Percentiles rank a stretch among this genome's conserved stretches.
Conservation (phyloP, 345 rosid genomes). For the Durio zibethinus region DNA sequence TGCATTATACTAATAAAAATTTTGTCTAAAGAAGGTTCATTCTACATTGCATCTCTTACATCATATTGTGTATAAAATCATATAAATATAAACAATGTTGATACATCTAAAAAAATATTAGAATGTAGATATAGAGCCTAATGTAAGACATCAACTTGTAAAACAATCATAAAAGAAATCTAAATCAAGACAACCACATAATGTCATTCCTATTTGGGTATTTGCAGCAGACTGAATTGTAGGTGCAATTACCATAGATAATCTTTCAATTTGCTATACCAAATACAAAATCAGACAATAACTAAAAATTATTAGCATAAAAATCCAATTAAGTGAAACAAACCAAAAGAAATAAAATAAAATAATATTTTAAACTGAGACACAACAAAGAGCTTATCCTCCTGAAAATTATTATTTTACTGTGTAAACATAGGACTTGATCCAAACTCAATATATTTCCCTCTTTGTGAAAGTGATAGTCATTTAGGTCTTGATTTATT, state of each 20-base stretch:
- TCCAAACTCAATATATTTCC: constrained; percentile 91
- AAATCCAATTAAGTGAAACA: neutral
- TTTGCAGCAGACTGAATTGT: constrained; percentile 81
- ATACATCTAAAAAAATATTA: neutral
- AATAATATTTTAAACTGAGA: constrained; percentile 61
- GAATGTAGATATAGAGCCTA: neutral
- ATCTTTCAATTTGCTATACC: constrained; percentile 67
- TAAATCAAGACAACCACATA: neutral
- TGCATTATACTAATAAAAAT: no score
- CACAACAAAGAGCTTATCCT: constrained; percentile 66
- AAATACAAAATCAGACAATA: constrained; percentile 9
- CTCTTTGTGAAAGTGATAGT: constrained; percentile 78
- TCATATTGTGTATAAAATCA: neutral
- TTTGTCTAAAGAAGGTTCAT: neutral
- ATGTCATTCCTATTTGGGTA: constrained; percentile 71
- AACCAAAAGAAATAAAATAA: neutral
- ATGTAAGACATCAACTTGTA: neutral
- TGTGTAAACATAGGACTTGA: constrained; percentile 54
- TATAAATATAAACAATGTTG: neutral
- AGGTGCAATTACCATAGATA: constrained; percentile 79
- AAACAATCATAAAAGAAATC: neutral
- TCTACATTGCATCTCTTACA: neutral
- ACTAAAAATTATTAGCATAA: neutral
- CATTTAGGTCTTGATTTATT: constrained; percentile 74
- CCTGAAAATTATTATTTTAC: constrained; percentile 47